Conservation (phyloP, 805 yeast genomes). For the Cyberlindnera subsufficiens region DNA sequence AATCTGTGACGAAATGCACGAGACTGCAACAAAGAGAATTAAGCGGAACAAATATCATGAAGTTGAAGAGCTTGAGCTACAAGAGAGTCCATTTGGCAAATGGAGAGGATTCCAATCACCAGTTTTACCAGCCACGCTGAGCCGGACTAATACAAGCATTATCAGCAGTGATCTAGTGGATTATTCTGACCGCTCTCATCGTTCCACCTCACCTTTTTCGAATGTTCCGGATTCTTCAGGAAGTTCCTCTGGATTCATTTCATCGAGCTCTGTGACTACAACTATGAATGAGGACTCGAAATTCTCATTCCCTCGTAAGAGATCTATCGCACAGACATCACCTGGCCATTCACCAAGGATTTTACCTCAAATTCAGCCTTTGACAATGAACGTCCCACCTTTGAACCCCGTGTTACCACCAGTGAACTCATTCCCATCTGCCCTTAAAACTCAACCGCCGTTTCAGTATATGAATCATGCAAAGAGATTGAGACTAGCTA, state of each 20-base stretch:
- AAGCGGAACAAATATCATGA: slow-evolving; percentile 22
- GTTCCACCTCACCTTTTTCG: slow-evolving; percentile 6
- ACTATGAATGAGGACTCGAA: slow-evolving; percentile 3
- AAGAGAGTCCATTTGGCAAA: slow-evolving; percentile 17
- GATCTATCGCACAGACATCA: slow-evolving; percentile 7
- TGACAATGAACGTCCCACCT: slow-evolving; percentile 30
- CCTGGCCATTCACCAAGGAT: slow-evolving; percentile 10
- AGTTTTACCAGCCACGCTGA: not conserved
- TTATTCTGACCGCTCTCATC: slow-evolving; percentile 1
- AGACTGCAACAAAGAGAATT: slow-evolving; percentile 51
- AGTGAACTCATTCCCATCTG: slow-evolving; percentile 27
- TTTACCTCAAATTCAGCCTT: slow-evolving; percentile 7
- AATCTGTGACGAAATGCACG: slow-evolving; percentile 52
- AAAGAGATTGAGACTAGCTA: slow-evolving; percentile 44
- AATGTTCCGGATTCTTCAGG: not conserved
- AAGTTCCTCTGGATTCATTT: not conserved
- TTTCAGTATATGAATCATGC: slow-evolving; percentile 52
- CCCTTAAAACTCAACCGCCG: slow-evolving; percentile 18
- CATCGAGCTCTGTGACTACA: not conserved
- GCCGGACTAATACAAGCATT: not conserved
- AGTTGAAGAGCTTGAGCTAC: slow-evolving; percentile 4
- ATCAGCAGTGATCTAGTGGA: not conserved
- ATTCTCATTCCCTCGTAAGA: slow-evolving; percentile 6
- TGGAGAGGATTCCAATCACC: slow-evolving; percentile 20
- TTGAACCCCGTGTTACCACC: slow-evolving; percentile 34